phyloP scores from a whole-genome alignment of 2,329 filamentous ascomycete genomes.

The Thelonectria discophora region DNA sequence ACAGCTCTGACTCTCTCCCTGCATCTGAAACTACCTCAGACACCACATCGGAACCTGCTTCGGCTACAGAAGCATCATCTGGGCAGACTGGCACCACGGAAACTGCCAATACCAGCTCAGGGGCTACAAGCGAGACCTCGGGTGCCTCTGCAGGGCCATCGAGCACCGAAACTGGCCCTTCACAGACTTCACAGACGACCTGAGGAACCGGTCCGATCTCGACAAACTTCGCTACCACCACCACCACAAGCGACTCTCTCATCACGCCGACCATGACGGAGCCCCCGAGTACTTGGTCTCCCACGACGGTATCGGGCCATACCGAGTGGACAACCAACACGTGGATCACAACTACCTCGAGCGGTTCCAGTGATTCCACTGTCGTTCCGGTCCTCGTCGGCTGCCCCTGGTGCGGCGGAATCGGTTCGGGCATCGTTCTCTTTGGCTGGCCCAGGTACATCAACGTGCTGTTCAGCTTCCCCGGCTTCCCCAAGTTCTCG shows the following conservation, averaged over 20 bases:
- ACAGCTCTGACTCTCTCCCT: too few relatives aligned
- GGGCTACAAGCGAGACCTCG: neutral
- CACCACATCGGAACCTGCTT: too few relatives aligned
- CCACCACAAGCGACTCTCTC: neutral
- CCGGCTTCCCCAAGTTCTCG: conserved; percentile 19
- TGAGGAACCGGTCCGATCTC: neutral
- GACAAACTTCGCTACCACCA: neutral
- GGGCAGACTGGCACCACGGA: neutral
- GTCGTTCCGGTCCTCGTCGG: conserved; percentile 29
- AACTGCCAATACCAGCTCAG: neutral
- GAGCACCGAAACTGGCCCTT: neutral
- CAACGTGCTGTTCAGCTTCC: conserved; percentile 16
- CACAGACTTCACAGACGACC: neutral
- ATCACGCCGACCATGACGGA: conserved; percentile 16
- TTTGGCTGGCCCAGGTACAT: conserved; percentile 20
- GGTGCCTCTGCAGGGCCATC: neutral
- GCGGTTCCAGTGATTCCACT: conserved; percentile 21
- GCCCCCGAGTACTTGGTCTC: neutral
- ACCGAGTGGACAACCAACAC: conserved; percentile 32
- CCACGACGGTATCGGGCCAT: conserved; percentile 12
- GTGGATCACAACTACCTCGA: conserved; percentile 31
- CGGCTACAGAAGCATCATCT: neutral
- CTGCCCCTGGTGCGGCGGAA: conserved; percentile 17
- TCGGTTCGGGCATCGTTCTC: conserved; percentile 24
- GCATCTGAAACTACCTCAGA: too few relatives aligned